phyloP scores from a whole-genome alignment of 139 green algal species.

The Closterium sp. region DNA sequence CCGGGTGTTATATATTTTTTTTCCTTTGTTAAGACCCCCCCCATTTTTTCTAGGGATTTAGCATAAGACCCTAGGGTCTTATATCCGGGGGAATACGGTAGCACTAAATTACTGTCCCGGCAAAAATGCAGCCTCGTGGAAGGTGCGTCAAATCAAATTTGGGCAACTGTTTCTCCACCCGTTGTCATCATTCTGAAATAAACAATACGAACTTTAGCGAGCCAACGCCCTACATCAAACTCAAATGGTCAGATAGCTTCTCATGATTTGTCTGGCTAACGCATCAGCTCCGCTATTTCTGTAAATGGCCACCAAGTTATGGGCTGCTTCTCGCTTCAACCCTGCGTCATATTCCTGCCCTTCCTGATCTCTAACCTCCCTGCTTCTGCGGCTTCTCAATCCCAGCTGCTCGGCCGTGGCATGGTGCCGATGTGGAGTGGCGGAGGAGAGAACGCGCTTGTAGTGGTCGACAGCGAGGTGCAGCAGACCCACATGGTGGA shows the following conservation, averaged over 20 bases:
- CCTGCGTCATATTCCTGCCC: background rate
- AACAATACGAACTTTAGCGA: too few species aligned
- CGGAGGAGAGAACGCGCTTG: slow-evolving; percentile 47
- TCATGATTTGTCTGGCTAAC: background rate
- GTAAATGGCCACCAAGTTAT: background rate
- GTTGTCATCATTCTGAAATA: too few species aligned
- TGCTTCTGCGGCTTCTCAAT: background rate
- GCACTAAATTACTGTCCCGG: too few species aligned
- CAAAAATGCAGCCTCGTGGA: too few species aligned
- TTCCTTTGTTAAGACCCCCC: too few species aligned
- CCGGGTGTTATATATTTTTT: too few species aligned
- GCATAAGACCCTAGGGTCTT: too few species aligned
- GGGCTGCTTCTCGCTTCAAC: background rate
- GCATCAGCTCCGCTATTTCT: background rate
- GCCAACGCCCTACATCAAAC: too few species aligned
- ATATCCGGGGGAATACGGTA: too few species aligned
- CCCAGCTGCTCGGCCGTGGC: background rate
- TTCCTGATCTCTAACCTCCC: background rate
- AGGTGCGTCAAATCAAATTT: too few species aligned
- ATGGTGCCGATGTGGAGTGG: background rate
- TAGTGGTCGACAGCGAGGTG: slow-evolving; percentile 75
- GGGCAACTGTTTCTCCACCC: too few species aligned
- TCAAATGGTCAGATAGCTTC: background rate
- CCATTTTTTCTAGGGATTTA: too few species aligned
- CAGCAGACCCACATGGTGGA: slow-evolving; percentile 66